These are phyloP conservation scores for Trichophyton benhamiae DNA, from an alignment of 2,329 filamentous ascomycete genomes.

Conservation along the genomic window DNA sequence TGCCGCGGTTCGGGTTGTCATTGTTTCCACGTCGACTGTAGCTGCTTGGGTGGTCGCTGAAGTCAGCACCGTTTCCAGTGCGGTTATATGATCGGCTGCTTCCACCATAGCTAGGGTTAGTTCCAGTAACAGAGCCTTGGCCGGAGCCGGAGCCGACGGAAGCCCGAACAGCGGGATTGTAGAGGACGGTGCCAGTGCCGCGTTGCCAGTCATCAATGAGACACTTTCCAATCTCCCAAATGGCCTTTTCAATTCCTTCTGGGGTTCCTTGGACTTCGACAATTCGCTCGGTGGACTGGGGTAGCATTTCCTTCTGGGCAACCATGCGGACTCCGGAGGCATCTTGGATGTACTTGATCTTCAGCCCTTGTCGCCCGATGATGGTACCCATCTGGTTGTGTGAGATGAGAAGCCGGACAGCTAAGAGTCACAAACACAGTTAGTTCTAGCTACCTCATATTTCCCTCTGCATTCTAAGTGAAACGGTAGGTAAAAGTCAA, in stretches of 20 bases:
- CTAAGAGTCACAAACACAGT: slow-evolving; percentile 37
- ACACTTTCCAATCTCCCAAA: slow-evolving; percentile 99
- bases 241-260: slow-evolving; percentile 85
- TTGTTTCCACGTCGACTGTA: slow-evolving; percentile 73
- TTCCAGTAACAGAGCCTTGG: slow-evolving; percentile 36
- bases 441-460: slow-evolving; percentile 3
- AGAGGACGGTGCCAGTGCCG: slow-evolving; percentile 89
- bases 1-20: slow-evolving; percentile 66
- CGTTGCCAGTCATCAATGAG: slow-evolving; percentile 96
- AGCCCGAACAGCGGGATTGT: slow-evolving; percentile 89
- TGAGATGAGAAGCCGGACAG: slow-evolving; percentile 93
- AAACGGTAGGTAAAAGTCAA: background rate
- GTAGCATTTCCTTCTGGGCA: slow-evolving; percentile 98
- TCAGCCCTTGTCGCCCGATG: slow-evolving; percentile 88
- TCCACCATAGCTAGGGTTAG: slow-evolving; percentile 39
- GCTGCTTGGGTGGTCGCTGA: slow-evolving; percentile 66
- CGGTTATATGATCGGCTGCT: slow-evolving; percentile 66
- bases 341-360: slow-evolving; percentile 99
- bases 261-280: slow-evolving; percentile 94
- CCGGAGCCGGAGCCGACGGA: slow-evolving; percentile 49
- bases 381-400: slow-evolving; percentile 99
- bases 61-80: slow-evolving; percentile 93
- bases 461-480: too few relatives aligned
- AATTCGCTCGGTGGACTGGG: slow-evolving; percentile 94
- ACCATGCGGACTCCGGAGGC: slow-evolving; percentile 96